These are phyloP conservation scores for Nicotiana tabacum DNA, from an alignment of 257 asterid species.

Conservation along the genomic window DNA sequence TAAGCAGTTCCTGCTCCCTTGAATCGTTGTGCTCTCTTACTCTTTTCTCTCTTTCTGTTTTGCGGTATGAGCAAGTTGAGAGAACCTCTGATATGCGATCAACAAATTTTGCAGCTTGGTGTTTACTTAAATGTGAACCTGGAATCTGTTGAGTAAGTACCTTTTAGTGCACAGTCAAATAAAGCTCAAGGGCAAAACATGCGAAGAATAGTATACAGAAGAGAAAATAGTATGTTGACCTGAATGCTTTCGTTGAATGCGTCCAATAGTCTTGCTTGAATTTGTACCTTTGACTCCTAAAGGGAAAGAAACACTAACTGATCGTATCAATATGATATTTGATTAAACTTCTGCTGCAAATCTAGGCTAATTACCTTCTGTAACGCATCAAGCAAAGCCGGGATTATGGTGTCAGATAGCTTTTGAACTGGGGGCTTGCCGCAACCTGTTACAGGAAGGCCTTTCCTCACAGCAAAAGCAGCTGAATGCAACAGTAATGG, in stretches of 20 bases:
- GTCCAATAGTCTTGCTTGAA: conserved; percentile 3
- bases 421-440: background rate
- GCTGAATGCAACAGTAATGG: conserved; percentile 6
- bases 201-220: background rate
- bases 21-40: no score
- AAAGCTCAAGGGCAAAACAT: background rate
- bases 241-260: conserved; percentile 5
- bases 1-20: background rate
- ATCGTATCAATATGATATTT: background rate
- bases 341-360: background rate
- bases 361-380: background rate
- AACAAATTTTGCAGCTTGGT: background rate
- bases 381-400: background rate
- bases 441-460: background rate
- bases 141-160: background rate
- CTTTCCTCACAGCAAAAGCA: background rate
- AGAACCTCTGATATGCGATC: background rate
- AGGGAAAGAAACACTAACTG: background rate
- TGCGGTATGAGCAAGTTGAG: background rate
- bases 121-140: background rate
- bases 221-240: background rate
- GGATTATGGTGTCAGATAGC: background rate
- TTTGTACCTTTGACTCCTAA: conserved; percentile 1
- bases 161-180: background rate
- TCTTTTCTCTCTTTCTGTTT: conserved; percentile 5